Base-by-base conservation (phyloP, 306 rosid genomes). In the Dryas drummondii region DNA sequence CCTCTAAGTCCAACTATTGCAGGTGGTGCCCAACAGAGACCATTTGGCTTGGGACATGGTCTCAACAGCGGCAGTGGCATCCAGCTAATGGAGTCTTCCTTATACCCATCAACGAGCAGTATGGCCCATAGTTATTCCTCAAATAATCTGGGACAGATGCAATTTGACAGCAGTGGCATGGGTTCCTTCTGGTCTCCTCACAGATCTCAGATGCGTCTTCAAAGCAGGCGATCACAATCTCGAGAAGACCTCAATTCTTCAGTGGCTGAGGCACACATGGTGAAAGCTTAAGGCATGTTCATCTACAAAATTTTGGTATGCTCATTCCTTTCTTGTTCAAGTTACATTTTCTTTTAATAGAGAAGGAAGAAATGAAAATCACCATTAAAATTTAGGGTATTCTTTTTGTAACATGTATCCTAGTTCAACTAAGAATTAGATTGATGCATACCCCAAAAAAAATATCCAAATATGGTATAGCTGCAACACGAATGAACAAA, bases 161-260 rank as follows among this genome's bases (percentile, higher is more conserved):
- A 88, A 75, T 80, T 87, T 41, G 96, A 91, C 76, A 78, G 78
- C 68, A 73, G 85, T 66, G 77, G 68, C 78, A 82, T 83, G 79
- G 93, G 89, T 32, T 69, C 93, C 68, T 90, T 91, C 86, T 84
- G 97, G 97, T 65, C 96, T 17, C 92, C 98, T 40, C 89, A 83
- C 80, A 76, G 97, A 84, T 70, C 91, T 83, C 91, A 94, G 93
- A 94, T 89, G 97, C 93, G 61, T 46, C 92, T 94, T 80, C 97
- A 90, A 83, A 94, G 99, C 81, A 82, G 98, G 83, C 89, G 97
- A 75, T 94, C 99, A 0, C 99, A 94, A 76, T 94, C 99, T 77
- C 93, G 97, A 49, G 99, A 94, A 88, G 99, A 94, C 74, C 92
- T 92, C 16, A 90, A 66, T 83, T 84, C 96, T 41, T 86, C 98